Conservation (phyloP, 768 basidiomycete species). For the Panaeolus papilionaceus region DNA sequence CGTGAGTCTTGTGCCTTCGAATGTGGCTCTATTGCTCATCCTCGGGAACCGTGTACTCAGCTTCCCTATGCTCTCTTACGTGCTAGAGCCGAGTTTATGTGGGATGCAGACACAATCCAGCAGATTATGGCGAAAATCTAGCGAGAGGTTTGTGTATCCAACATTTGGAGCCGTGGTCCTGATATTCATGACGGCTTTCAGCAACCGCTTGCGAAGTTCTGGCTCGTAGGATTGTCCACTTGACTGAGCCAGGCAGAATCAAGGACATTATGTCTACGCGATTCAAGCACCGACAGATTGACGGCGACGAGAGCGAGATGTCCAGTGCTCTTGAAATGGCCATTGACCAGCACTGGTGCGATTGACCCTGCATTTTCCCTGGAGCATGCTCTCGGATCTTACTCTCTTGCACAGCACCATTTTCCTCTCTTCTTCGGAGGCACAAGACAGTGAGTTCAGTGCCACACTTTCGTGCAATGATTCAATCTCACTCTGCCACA, state of each 20-base stretch:
- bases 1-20: slow-evolving; percentile 47
- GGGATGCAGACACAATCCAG: slow-evolving; percentile 82
- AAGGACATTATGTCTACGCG: slow-evolving; percentile 79
- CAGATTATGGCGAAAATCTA: slow-evolving; percentile 87
- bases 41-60: slow-evolving; percentile 39
- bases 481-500: slow-evolving; percentile 32
- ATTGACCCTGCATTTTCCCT: slow-evolving; percentile 4
- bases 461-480: not conserved
- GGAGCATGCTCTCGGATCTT: slow-evolving; percentile 3
- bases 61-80: slow-evolving; percentile 84
- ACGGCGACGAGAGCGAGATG: slow-evolving; percentile 79
- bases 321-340: slow-evolving; percentile 86
- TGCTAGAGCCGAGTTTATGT: slow-evolving; percentile 80
- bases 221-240: slow-evolving; percentile 81
- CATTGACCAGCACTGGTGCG: slow-evolving; percentile 89
- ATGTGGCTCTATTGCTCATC: slow-evolving; percentile 13
- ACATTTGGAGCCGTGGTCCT: slow-evolving; percentile 14
- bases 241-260: slow-evolving; percentile 65
- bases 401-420: slow-evolving; percentile 56
- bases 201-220: slow-evolving; percentile 86
- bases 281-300: slow-evolving; percentile 70
- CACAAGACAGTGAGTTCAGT: slow-evolving; percentile 69
- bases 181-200: slow-evolving; percentile 31
- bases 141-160: slow-evolving; percentile 64
- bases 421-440: slow-evolving; percentile 85